phyloP scores from a whole-genome alignment of 305 asterid genomes.

The Fraxinus angustifolia region DNA sequence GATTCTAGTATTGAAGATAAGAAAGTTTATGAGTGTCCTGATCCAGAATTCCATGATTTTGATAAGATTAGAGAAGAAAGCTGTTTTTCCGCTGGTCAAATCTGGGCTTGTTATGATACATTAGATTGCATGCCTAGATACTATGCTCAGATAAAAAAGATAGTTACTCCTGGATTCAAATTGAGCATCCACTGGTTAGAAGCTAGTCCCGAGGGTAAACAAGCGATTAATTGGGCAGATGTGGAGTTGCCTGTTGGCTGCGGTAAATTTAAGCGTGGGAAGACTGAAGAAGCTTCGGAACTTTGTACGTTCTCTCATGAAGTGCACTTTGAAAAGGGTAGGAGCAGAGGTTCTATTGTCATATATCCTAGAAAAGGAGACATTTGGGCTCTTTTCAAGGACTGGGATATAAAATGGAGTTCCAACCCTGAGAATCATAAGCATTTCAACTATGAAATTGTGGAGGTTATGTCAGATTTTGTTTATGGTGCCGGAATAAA shows the following conservation, averaged over 20 bases:
- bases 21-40: constrained; percentile 36
- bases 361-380: constrained; percentile 76
- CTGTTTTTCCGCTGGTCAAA: constrained; percentile 50
- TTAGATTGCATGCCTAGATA: constrained; percentile 81
- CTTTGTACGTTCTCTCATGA: constrained; percentile 59
- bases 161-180: constrained; percentile 44
- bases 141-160: constrained; percentile 61
- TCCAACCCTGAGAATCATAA: constrained; percentile 34
- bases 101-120: constrained; percentile 81
- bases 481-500: constrained; percentile 35
- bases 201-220: constrained; percentile 47
- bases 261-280: constrained; percentile 65
- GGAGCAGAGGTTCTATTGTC: constrained; percentile 32
- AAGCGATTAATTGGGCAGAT: constrained; percentile 41
- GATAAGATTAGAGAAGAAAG: constrained; percentile 47
- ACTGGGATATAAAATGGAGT: constrained; percentile 67
- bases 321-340: constrained; percentile 45
- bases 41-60: constrained; percentile 72
- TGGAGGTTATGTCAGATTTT: constrained; percentile 68
- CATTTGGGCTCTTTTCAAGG: constrained; percentile 68
- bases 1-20: constrained; percentile 11
- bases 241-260: constrained; percentile 68
- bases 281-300: constrained; percentile 21
- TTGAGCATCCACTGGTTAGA: constrained; percentile 71
- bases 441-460: constrained; percentile 54